phyloP scores from a whole-genome alignment of 306 rosid species.

The Vigna unguiculata region DNA sequence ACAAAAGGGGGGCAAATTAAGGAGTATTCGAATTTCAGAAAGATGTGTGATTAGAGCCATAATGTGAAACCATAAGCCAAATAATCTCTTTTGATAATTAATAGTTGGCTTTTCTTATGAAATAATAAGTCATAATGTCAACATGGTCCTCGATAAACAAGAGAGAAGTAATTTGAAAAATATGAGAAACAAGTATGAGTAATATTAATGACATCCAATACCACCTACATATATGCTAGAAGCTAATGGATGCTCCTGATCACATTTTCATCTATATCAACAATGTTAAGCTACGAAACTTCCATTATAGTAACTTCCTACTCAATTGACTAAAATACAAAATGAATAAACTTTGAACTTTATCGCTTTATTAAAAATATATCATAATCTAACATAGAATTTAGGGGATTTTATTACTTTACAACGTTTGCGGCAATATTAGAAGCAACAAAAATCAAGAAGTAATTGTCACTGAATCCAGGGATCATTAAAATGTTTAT shows the following conservation, averaged over 20 bases:
- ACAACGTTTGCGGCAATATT: not conserved
- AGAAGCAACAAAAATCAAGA: conserved; percentile 21
- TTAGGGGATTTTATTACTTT: not conserved
- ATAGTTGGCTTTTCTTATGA: not conserved
- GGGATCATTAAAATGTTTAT: conserved; percentile 15
- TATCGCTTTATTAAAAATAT: not conserved
- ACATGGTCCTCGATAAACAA: conserved; percentile 6
- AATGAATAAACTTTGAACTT: conserved; percentile 30
- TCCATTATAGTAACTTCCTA: conserved; percentile 1
- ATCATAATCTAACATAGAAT: not conserved
- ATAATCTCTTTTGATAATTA: not conserved
- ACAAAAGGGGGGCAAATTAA: conserved; percentile 9
- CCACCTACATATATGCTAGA: conserved; percentile 13
- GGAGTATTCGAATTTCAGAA: conserved; percentile 3
- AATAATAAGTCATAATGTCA: not conserved
- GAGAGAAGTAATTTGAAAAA: not conserved
- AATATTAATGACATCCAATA: conserved; percentile 6
- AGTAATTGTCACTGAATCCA: not conserved
- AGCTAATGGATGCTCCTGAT: conserved; percentile 1
- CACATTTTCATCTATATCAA: not conserved
- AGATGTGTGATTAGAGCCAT: not conserved
- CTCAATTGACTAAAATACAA: not conserved
- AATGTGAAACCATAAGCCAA: not conserved
- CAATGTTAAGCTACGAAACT: not conserved
- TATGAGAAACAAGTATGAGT: not conserved